Conservation (phyloP, 2,329 filamentous ascomycete species). For the Alternaria alternata region DNA sequence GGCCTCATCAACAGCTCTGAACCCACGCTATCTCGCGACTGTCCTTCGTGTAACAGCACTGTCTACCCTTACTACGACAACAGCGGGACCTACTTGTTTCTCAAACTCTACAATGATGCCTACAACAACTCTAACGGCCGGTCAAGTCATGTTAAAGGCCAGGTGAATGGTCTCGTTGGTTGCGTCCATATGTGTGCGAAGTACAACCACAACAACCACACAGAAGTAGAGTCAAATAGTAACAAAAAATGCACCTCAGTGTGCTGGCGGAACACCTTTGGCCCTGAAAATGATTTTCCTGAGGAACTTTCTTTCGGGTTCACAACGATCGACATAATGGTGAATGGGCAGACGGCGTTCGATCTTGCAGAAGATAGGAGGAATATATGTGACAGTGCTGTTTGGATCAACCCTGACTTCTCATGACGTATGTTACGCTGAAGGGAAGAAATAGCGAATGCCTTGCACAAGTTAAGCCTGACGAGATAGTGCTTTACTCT, state of each 20-base stretch:
- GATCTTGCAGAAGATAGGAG: neutral
- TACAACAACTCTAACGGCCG: neutral
- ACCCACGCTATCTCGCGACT: neutral
- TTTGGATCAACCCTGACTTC: neutral
- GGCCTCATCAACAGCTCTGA: neutral
- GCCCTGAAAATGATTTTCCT: neutral
- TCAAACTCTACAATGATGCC: neutral
- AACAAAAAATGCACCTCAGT: neutral
- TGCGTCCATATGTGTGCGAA: neutral
- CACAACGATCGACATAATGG: neutral
- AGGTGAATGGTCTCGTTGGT: neutral
- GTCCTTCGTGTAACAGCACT: neutral
- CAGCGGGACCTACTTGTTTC: neutral
- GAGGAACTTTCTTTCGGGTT: neutral
- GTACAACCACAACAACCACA: neutral
- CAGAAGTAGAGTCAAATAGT: neutral
- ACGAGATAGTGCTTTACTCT: neutral
- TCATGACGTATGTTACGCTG: neutral
- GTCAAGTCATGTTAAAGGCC: neutral
- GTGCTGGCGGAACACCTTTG: neutral
- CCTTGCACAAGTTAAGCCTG: neutral
- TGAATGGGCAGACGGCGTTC: neutral
- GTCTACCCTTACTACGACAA: neutral
- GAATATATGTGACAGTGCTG: neutral
- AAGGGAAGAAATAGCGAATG: neutral